A percentile compares a stretch with the other conserved stretches of the same genome.
These are phyloP conservation scores for Turnera subulata DNA, from an alignment of 345 rosid genomes.

Conservation along the genomic window DNA sequence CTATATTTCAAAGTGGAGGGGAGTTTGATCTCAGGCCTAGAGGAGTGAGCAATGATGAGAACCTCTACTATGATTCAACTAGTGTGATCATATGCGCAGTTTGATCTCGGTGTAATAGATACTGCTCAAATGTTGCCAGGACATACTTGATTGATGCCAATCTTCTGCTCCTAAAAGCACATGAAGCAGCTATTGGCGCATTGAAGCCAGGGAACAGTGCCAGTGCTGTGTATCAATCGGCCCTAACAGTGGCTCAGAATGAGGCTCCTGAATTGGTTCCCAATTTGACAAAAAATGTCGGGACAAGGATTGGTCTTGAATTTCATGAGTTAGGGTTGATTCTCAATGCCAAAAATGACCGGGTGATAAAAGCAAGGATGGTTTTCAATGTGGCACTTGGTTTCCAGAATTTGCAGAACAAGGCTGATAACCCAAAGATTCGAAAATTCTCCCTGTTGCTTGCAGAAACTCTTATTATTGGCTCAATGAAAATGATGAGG, in stretches of 20 bases:
- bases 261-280: conserved; percentile 72
- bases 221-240: conserved; percentile 61
- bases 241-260: conserved; percentile 64
- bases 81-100: conserved; percentile 79
- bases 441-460: conserved; percentile 60
- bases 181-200: conserved; percentile 71
- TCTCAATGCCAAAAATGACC: conserved; percentile 77
- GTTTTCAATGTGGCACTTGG: conserved; percentile 80
- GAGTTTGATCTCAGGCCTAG: conserved; percentile 87
- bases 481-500: conserved; percentile 79
- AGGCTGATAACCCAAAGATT: conserved; percentile 51
- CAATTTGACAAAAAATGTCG: conserved; percentile 79
- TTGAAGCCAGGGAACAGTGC: conserved; percentile 65
- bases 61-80: conserved; percentile 71
- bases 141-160: conserved; percentile 76
- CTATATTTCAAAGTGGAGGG: conserved; percentile 91
- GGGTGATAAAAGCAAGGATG: conserved; percentile 55
- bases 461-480: conserved; percentile 76
- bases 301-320: conserved; percentile 94
- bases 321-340: conserved; percentile 77
- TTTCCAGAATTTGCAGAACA: conserved; percentile 71
- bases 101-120: conserved; percentile 78
- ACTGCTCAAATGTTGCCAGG: conserved; percentile 85
- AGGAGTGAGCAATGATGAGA: conserved; percentile 76
- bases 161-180: conserved; percentile 73